phyloP scores from a whole-genome alignment of 1,284 basidiomycete species.

The Microbotryomycetes sp. region DNA sequence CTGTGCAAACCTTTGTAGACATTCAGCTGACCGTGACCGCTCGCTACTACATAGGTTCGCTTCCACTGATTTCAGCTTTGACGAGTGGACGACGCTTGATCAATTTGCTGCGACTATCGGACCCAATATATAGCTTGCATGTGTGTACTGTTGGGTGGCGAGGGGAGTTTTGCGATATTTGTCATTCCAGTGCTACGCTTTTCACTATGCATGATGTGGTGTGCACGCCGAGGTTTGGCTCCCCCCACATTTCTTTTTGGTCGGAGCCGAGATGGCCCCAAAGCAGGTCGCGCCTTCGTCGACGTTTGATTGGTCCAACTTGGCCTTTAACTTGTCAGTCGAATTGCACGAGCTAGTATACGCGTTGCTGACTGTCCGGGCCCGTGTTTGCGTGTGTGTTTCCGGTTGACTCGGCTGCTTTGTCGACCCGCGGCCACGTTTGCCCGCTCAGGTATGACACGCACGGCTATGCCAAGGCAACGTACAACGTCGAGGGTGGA shows the following conservation, averaged over 20 bases:
- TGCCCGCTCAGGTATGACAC: neutral
- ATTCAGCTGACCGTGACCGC: neutral
- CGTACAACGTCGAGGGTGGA: slow-evolving; percentile 19
- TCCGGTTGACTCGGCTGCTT: neutral
- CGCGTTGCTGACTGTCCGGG: too few relatives aligned
- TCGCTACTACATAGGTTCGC: neutral
- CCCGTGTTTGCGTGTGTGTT: too few relatives aligned
- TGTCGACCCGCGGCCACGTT: neutral
- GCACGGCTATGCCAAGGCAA: neutral
- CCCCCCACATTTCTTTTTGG: neutral
- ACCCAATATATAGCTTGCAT: neutral
- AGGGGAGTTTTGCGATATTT: too few relatives aligned
- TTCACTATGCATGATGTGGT: neutral
- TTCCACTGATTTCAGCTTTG: slow-evolving; percentile 10
- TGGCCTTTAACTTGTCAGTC: neutral
- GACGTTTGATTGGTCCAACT: neutral
- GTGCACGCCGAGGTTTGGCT: neutral
- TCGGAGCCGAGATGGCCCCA: neutral
- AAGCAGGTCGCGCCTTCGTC: neutral
- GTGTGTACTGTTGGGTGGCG: neutral
- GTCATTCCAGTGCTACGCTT: neutral
- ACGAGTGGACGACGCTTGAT: slow-evolving; percentile 4
- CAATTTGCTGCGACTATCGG: slow-evolving; percentile 3
- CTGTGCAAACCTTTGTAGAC: neutral
- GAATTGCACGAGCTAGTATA: too few relatives aligned